Evolutionary conservation across 306 rosid genomes (phyloP).

Genomic region (Citrullus amarus): DNA sequence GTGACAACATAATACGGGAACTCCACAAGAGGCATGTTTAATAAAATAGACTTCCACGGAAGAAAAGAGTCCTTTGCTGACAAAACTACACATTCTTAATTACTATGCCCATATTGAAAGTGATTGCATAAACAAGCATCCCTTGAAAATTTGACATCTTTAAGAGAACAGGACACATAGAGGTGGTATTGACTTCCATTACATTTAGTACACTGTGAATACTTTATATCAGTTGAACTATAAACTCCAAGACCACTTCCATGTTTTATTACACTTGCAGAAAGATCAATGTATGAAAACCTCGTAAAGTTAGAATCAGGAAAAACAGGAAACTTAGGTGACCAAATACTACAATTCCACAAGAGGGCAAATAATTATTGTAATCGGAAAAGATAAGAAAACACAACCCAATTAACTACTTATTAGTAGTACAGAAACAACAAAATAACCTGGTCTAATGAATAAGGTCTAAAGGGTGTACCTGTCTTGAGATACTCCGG

Average conservation of each 20-base stretch:
- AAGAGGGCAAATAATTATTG: neutral
- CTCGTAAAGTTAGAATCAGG: neutral
- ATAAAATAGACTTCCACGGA: neutral
- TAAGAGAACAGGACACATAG: neutral
- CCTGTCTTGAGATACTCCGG: constrained; percentile 93
- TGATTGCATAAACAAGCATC: neutral
- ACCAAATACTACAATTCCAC: neutral
- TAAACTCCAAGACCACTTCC: neutral
- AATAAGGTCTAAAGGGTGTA: constrained; percentile 10
- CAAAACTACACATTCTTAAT: neutral
- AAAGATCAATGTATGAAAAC: neutral
- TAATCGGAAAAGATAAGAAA: neutral
- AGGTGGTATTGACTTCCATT: neutral
- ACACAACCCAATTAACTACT: neutral
- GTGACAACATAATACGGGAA: neutral
- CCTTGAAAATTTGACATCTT: neutral
- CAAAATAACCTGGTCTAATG: neutral
- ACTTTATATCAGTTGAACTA: neutral
- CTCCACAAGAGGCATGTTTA: neutral
- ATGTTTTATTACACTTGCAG: neutral
- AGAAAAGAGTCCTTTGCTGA: neutral
- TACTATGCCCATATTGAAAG: neutral
- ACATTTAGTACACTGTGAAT: neutral
- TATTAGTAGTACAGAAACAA: neutral
- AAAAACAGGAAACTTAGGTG: neutral